Conservation (phyloP, 306 rosid species). For the Dryas octopetala region DNA sequence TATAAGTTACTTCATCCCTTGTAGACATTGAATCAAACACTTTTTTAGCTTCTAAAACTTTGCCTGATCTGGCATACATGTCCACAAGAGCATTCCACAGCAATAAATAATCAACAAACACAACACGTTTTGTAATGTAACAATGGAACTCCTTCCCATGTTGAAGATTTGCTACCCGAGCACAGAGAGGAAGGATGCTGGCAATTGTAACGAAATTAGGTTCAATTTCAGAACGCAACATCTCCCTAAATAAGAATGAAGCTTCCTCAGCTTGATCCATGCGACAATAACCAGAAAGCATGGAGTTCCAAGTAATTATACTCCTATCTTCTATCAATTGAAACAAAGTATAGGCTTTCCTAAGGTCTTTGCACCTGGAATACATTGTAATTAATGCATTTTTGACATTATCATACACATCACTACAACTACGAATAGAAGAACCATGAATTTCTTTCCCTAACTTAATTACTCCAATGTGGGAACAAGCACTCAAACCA, state of each 20-base stretch:
- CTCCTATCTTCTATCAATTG: constrained; percentile 45
- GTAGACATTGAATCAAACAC: constrained; percentile 65
- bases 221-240: constrained; percentile 53
- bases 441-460: constrained; percentile 85
- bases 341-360: constrained; percentile 59
- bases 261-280: constrained; percentile 71
- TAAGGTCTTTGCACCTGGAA: constrained; percentile 75
- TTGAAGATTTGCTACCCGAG: constrained; percentile 79
- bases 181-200: constrained; percentile 86
- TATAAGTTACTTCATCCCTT: constrained; percentile 80
- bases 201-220: constrained; percentile 82
- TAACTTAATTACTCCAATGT: constrained; percentile 58
- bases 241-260: constrained; percentile 67
- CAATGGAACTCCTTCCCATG: constrained; percentile 91
- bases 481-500: constrained; percentile 79
- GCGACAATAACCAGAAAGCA: constrained; percentile 74
- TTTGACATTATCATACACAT: constrained; percentile 46
- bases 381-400: constrained; percentile 88
- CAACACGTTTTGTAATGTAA: constrained; percentile 58
- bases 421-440: constrained; percentile 49
- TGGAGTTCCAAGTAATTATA: constrained; percentile 74
- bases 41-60: constrained; percentile 62
- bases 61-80: constrained; percentile 90
- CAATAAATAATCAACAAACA: constrained; percentile 45
- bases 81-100: constrained; percentile 83